Base-by-base conservation (phyloP, 441 rosid genomes). In the Erodium trifolium region DNA sequence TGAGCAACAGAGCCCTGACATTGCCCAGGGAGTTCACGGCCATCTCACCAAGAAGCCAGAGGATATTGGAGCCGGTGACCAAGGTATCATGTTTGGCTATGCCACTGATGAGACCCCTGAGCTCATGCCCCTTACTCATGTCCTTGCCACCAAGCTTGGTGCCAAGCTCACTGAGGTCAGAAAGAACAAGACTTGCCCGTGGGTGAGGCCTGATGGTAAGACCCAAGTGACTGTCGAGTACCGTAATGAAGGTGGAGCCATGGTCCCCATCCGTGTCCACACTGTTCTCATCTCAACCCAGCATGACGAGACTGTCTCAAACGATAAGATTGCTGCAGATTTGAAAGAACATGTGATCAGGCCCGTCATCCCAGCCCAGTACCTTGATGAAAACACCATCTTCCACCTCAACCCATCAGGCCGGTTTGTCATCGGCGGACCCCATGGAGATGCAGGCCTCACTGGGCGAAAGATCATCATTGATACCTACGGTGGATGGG, bases 191-290 rank as follows among this genome's bases (percentile, higher is more conserved):
- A 43, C 51, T 4, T 67, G 69, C 69, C 69, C 69, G 12, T 67
- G 69, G 69, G 51, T 67, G 51, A 67, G 69, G 55, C 69, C 69
- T 37, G 69, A 67, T 67, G 69, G 69, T n/a, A 67, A 67, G 55
- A 67, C 57, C 57, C 69, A 43, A 49, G 69, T 67, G 57, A 67
- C 69, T 43, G 69, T 67, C 12, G 69, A 67, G 69, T 67, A 67
- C 69, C 53, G 55, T 27, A 67, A 67, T 8, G 69, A 67, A 2
- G 12, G 12, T 13, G 69, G 69, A 23, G 69, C 69, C 55, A 67
- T 67, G 57, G 57, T 67, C 59, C 69, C 69, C 7, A 67, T 67
- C 27, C 29, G 69, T 3, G 69, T 67, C 27, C 69, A 67, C 69
- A 67, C 69, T 27, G 35, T 67, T n/a, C 69, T 67, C 29, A 41